Evolutionary conservation across 2,329 filamentous ascomycete species (phyloP).

Genomic region (Alternaria hordeiaustralica): DNA sequence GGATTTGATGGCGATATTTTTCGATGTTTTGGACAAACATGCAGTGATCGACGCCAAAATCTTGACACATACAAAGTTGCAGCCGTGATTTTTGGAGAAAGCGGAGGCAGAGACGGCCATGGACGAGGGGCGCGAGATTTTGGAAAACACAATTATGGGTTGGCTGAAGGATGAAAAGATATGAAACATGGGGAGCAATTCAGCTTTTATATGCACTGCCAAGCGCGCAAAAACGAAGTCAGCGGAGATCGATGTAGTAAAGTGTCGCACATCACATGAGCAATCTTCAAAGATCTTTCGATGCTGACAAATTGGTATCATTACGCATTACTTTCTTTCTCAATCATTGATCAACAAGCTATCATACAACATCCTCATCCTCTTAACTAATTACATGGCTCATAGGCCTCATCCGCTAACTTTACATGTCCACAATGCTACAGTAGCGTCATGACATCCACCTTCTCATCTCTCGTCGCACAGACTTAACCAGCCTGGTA

Average conservation of each 20-base stretch:
- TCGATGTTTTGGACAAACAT: not conserved
- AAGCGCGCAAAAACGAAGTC: too few relatives aligned
- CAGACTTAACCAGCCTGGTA: slow-evolving; percentile 74
- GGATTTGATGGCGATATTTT: too few relatives aligned
- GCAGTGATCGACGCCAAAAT: not conserved
- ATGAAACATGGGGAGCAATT: too few relatives aligned
- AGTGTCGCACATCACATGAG: not conserved
- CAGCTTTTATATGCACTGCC: too few relatives aligned
- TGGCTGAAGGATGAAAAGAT: too few relatives aligned
- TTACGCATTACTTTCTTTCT: slow-evolving; percentile 9
- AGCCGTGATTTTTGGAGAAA: too few relatives aligned
- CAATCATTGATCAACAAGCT: not conserved
- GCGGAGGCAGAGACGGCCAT: too few relatives aligned
- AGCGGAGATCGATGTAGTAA: too few relatives aligned
- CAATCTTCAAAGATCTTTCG: not conserved
- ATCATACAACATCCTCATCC: slow-evolving; percentile 8
- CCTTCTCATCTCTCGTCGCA: not conserved
- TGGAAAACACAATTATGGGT: too few relatives aligned
- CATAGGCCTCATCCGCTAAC: not conserved
- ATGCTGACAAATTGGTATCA: slow-evolving; percentile 6
- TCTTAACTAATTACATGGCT: slow-evolving; percentile 5
- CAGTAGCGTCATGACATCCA: not conserved
- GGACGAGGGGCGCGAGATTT: too few relatives aligned
- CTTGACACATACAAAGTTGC: too few relatives aligned
- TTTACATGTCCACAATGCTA: not conserved